A percentile compares a stretch with the other conserved stretches of the same genome.
These are phyloP conservation scores for Nepenthes mirabilis DNA, from an alignment of 148 eudicot species.

Conservation along the genomic window DNA sequence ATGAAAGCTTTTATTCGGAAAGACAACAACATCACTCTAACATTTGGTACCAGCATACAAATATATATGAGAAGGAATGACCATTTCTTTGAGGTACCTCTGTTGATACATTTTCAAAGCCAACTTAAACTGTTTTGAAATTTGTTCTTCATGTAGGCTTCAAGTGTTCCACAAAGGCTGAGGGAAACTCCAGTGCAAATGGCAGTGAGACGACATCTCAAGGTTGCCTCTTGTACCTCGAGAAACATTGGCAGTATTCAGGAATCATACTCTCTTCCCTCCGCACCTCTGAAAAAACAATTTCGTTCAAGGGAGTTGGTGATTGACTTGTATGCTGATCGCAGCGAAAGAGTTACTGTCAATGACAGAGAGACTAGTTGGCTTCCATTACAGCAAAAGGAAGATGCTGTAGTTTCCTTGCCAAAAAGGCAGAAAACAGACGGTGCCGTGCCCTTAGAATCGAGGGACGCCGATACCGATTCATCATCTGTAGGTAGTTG, in stretches of 20 bases:
- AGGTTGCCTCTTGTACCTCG: constrained; percentile 12
- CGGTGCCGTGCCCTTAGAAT: constrained; percentile 32
- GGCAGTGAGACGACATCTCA: constrained; percentile 13
- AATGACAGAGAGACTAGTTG: constrained; percentile 19
- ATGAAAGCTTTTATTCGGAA: too few relatives aligned
- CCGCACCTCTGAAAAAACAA: constrained; percentile 34
- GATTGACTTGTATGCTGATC: constrained; percentile 23
- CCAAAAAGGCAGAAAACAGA: constrained; percentile 21
- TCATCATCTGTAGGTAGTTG: constrained; percentile 74
- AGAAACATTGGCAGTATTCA: constrained; percentile 9
- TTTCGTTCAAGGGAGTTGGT: constrained; percentile 13
- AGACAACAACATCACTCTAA: too few relatives aligned
- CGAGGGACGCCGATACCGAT: constrained; percentile 27
- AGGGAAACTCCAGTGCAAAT: constrained; percentile 12
- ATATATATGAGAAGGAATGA: too few relatives aligned
- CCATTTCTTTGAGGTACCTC: neutral
- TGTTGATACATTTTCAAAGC: neutral
- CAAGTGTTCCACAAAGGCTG: neutral
- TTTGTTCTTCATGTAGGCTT: neutral
- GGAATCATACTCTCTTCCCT: constrained; percentile 19
- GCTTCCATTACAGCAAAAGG: constrained; percentile 45
- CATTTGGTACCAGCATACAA: too few relatives aligned
- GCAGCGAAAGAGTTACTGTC: constrained; percentile 20
- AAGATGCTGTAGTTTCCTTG: constrained; percentile 33
- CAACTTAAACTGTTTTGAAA: neutral